These are phyloP conservation scores for Hemisphaericaspora xylanilytica DNA, from an alignment of 1,139 yeast genomes.

Conservation along the genomic window DNA sequence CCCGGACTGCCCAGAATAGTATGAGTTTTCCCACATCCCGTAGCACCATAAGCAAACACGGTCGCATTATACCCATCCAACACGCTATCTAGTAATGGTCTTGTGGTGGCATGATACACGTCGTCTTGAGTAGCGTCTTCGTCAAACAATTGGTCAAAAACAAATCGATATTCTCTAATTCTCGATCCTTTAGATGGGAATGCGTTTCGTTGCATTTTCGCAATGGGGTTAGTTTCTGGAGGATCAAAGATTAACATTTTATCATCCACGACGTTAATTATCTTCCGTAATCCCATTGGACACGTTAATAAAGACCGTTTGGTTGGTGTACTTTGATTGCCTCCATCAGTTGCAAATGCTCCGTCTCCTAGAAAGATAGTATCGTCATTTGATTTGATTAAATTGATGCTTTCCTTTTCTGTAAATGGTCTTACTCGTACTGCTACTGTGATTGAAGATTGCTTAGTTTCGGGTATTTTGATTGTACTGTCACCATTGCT, in stretches of 20 bases:
- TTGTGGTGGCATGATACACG: conserved; percentile 65
- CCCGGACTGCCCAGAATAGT: conserved; percentile 77
- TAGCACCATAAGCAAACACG: conserved; percentile 85
- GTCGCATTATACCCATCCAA: conserved; percentile 88
- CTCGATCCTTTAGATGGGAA: conserved; percentile 46
- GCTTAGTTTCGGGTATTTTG: conserved; percentile 26
- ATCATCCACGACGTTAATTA: conserved; percentile 83
- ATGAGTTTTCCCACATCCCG: conserved; percentile 98
- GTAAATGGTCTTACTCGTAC: conserved; percentile 89
- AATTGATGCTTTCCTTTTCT: conserved; percentile 46
- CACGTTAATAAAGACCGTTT: conserved; percentile 8
- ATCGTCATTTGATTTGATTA: conserved; percentile 36
- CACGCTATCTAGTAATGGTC: conserved; percentile 69
- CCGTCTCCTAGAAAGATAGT: conserved; percentile 58
- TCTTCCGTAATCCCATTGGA: conserved; percentile 63
- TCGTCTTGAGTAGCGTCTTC: conserved; percentile 60
- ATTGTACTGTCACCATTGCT: neutral
- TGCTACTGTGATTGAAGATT: conserved; percentile 73
- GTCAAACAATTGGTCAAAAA: conserved; percentile 78
- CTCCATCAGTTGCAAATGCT: conserved; percentile 28
- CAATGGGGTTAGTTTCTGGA: conserved; percentile 67
- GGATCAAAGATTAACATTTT: conserved; percentile 90
- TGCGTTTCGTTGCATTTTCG: conserved; percentile 57
- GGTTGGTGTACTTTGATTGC: conserved; percentile 6
- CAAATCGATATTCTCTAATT: conserved; percentile 73